Conservation (phyloP, 2,329 filamentous ascomycete genomes). For the Colletotrichum sp. region DNA sequence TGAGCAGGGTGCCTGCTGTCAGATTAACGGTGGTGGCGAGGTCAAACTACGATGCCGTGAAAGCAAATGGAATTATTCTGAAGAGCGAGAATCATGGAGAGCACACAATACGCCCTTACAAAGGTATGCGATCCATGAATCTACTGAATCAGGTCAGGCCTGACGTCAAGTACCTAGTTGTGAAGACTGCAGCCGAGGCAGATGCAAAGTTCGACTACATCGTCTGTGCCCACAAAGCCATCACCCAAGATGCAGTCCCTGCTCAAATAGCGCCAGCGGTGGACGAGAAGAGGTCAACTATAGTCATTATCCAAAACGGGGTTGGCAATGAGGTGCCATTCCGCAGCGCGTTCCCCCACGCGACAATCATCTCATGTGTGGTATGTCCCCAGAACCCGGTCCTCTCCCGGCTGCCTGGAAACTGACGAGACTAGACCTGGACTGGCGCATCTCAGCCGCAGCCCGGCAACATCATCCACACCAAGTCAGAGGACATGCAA, state of each 20-base stretch:
- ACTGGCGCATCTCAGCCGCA: conserved; percentile 55
- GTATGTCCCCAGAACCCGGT: conserved; percentile 35
- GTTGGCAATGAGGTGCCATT: conserved; percentile 65
- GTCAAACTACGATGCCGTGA: conserved; percentile 63
- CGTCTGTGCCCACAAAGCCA: conserved; percentile 61
- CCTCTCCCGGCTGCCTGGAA: not conserved
- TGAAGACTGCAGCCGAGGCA: conserved; percentile 51
- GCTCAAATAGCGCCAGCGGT: conserved; percentile 37
- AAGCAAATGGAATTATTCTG: conserved; percentile 55
- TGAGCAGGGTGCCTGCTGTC: conserved; percentile 46
- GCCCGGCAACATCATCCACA: conserved; percentile 56
- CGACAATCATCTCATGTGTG: conserved; percentile 60
- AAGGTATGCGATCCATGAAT: conserved; percentile 31
- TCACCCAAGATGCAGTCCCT: conserved; percentile 43
- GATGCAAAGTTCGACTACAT: conserved; percentile 57
- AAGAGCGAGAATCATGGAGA: conserved; percentile 61
- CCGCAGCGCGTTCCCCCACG: conserved; percentile 48
- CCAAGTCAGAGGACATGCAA: conserved; percentile 57
- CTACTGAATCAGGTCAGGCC: not conserved
- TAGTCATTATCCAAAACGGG: conserved; percentile 68
- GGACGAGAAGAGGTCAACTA: conserved; percentile 46
- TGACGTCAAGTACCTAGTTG: conserved; percentile 32
- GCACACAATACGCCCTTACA: conserved; percentile 53
- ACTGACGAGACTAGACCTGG: conserved; percentile 45
- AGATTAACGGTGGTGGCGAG: conserved; percentile 65